Conservation (phyloP, 306 rosid genomes). For the Trifolium dubium region DNA sequence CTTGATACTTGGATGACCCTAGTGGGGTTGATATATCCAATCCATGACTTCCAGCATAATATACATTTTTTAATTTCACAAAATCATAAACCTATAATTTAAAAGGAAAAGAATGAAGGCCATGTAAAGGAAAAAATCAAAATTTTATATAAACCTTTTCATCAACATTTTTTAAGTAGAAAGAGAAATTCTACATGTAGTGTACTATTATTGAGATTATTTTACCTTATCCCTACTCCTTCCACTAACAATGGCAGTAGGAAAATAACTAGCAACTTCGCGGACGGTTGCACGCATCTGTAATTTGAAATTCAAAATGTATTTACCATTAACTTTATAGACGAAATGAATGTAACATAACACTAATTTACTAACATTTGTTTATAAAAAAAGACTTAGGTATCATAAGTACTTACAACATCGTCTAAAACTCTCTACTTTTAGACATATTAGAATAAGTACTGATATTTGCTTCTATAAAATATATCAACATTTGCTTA, state of each 20-base stretch:
- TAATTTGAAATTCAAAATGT: background rate
- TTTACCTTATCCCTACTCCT: constrained; percentile 58
- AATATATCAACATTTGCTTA: no score
- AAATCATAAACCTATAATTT: constrained; percentile 55
- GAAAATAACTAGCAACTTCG: constrained; percentile 51
- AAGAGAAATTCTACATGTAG: background rate
- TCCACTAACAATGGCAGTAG: constrained; percentile 66
- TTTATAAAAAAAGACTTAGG: no score
- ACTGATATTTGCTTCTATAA: no score
- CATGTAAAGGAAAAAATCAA: background rate
- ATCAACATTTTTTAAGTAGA: no score
- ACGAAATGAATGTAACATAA: no score
- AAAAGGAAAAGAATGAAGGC: background rate
- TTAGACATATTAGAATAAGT: no score
- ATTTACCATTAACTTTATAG: background rate
- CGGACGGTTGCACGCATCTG: constrained; percentile 60
- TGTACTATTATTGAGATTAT: constrained; percentile 5
- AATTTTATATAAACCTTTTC: no score
- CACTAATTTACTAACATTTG: no score
- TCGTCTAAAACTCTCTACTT: no score
- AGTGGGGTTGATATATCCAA: constrained; percentile 66
- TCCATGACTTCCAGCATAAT: constrained; percentile 82
- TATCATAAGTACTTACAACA: no score
- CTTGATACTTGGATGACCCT: constrained; percentile 48
- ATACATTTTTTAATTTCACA: constrained; percentile 54